phyloP scores from a whole-genome alignment of 441 rosid genomes.

The Gossypium schwendimanii region DNA sequence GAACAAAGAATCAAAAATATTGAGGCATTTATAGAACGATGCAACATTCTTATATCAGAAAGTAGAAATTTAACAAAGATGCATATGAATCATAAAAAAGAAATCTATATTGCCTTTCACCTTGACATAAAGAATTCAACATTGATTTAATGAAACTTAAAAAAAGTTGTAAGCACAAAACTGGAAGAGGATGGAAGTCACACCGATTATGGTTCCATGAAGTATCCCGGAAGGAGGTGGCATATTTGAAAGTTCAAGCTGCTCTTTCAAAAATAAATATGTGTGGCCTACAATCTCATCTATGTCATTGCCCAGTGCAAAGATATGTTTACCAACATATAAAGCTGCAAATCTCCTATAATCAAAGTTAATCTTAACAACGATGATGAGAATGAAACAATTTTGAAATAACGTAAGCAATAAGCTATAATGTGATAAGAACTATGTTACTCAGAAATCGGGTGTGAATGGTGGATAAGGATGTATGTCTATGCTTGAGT shows the following conservation, averaged over 20 bases:
- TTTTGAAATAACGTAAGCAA: background rate
- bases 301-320: constrained; percentile 46
- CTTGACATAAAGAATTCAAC: background rate
- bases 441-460: background rate
- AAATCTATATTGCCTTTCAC: background rate
- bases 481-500: background rate
- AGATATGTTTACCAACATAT: constrained; percentile 49
- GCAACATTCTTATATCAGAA: background rate
- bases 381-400: background rate
- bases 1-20: background rate
- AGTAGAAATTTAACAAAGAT: background rate
- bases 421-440: background rate
- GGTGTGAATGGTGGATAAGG: background rate
- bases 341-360: constrained; percentile 67
- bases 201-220: constrained; percentile 83
- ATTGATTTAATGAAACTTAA: background rate
- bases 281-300: constrained; percentile 77
- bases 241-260: constrained; percentile 53
- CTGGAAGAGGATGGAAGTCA: constrained; percentile 13
- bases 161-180: background rate
- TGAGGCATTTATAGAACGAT: background rate
- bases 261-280: constrained; percentile 76
- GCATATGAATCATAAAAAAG: background rate
- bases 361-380: background rate
- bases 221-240: constrained; percentile 60